A percentile compares a stretch with the other conserved stretches of the same genome.
phyloP scores from a whole-genome alignment of 2,329 filamentous ascomycete genomes.

The Fusarium fujikuroi region DNA sequence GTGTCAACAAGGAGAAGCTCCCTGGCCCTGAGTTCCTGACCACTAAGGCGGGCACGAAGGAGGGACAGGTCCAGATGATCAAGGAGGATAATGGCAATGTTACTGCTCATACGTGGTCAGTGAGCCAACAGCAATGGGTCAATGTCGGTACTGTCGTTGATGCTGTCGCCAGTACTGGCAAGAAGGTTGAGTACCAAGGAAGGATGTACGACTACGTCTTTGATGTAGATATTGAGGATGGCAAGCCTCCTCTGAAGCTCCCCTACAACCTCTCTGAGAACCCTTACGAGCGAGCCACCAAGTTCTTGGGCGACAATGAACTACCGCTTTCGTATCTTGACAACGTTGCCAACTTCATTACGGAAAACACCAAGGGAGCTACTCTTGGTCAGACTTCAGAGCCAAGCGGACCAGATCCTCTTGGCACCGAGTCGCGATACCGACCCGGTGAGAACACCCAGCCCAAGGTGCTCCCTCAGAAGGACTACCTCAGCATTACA shows the following conservation, averaged over 20 bases:
- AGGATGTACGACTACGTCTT: slow-evolving; percentile 97
- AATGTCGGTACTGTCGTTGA: slow-evolving; percentile 96
- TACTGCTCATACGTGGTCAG: slow-evolving; percentile 90
- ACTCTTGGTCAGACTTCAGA: slow-evolving; percentile 74
- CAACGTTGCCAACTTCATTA: slow-evolving; percentile 92
- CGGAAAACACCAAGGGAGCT: slow-evolving; percentile 87
- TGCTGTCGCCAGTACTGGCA: slow-evolving; percentile 82
- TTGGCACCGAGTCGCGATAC: slow-evolving; percentile 82
- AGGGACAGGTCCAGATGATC: slow-evolving; percentile 95
- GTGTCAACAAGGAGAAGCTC: slow-evolving; percentile 90
- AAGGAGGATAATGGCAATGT: slow-evolving; percentile 82
- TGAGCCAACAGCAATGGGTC: slow-evolving; percentile 77
- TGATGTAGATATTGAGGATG: slow-evolving; percentile 95
- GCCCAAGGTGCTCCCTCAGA: slow-evolving; percentile 78
- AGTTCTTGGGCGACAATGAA: slow-evolving; percentile 90
- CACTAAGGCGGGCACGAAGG: slow-evolving; percentile 87
- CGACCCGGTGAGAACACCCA: slow-evolving; percentile 68
- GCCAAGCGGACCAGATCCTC: slow-evolving; percentile 72
- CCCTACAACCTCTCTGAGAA: slow-evolving; percentile 94
- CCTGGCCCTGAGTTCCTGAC: slow-evolving; percentile 89
- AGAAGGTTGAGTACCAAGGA: slow-evolving; percentile 80
- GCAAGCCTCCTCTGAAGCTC: slow-evolving; percentile 91
- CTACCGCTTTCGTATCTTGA: slow-evolving; percentile 89
- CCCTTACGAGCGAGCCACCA: slow-evolving; percentile 89
- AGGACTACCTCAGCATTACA: slow-evolving; percentile 80